Evolutionary conservation across 1,284 basidiomycete species (phyloP).

Genomic region (Anthracocystis setariae): DNA sequence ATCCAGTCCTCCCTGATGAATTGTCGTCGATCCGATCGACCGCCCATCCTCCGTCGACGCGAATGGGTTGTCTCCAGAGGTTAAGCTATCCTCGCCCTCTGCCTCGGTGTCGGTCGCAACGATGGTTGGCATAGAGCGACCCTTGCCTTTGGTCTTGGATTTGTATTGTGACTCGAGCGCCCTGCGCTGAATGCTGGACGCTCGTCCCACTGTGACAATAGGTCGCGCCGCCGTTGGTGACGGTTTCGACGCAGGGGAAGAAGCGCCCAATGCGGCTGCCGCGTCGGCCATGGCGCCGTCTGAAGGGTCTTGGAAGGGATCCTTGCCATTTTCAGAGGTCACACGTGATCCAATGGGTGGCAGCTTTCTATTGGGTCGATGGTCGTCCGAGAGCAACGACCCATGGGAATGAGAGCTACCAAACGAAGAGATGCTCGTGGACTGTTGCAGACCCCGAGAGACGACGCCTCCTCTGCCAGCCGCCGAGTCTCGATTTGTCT

Average conservation of each 20-base stretch:
- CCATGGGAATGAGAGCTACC: conserved; percentile 32
- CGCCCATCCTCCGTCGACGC: conserved; percentile 23
- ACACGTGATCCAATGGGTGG: conserved; percentile 46
- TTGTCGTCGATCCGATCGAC: conserved; percentile 21
- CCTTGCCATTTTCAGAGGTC: conserved; percentile 8
- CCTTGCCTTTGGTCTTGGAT: conserved; percentile 39
- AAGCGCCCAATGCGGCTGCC: neutral
- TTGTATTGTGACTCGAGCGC: conserved; percentile 30
- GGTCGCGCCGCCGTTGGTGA: conserved; percentile 44
- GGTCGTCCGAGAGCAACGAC: conserved; percentile 30
- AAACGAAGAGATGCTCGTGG: conserved; percentile 27
- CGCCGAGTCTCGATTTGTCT: conserved; percentile 3
- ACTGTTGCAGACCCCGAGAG: conserved; percentile 17
- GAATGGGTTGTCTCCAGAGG: conserved; percentile 17
- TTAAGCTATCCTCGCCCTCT: conserved; percentile 21
- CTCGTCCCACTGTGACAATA: conserved; percentile 55
- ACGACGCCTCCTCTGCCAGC: conserved; percentile 11
- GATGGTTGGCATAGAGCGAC: conserved; percentile 46
- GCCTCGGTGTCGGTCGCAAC: conserved; percentile 52
- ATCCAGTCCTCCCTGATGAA: conserved; percentile 44
- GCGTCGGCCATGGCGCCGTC: conserved; percentile 5
- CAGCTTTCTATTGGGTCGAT: conserved; percentile 29
- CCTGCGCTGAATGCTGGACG: conserved; percentile 43
- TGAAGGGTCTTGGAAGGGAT: conserved; percentile 42
- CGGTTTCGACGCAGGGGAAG: conserved; percentile 29